Evolutionary conservation across 306 rosid species (phyloP), one percentile per base, ranked within the genome.

Genomic region (Quercus aquifolioides): DNA sequence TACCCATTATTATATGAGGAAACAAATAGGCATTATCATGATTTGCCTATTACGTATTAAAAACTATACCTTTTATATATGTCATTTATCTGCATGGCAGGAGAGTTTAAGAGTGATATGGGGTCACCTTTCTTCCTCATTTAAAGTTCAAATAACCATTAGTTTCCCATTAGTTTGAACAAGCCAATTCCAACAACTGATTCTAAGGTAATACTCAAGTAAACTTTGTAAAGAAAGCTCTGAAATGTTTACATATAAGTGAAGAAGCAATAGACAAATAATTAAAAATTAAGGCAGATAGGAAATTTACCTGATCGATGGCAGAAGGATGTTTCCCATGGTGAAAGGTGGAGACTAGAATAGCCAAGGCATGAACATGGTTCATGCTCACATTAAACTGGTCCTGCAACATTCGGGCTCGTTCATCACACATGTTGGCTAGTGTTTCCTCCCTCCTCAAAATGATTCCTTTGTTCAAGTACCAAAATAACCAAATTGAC

Each of bases 321-420:
- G 98, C 92, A 73, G 99, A 90, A 76, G 99, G 98, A 75, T 89
- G 76, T 82, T 95, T 95, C 65, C 87, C 88, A 31, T 95, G 99
- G 89, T 95, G 98, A 82, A 95, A 95, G 26, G 97, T 95, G 73
- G 99, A 95, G 18, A 95, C 97, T 17, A 95, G 99, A 84, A 91
- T 83, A 78, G 99, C 99, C 69, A 95, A 78, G 69, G 99, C 97
- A 49, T 95, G 98, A 80, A 92, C 99, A 79, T 95, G 99, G 76
- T 93, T 95, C 92, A 90, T 76, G 90, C 99, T 95, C 79, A 95
- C 97, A 23, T 95, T 95, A 78, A 95, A 95, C 76, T 95, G 99
- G 81, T 95, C 99, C 82, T 95, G 98, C 85, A 95, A 82, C 99
- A 95, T 92, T 60, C 98, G 87, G 58, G 99, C 98, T 71, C 99